A percentile compares a stretch with the other conserved stretches of the same genome.
Conservation (phyloP, 2,329 filamentous ascomycete species). For the Aureobasidium namibiae region DNA sequence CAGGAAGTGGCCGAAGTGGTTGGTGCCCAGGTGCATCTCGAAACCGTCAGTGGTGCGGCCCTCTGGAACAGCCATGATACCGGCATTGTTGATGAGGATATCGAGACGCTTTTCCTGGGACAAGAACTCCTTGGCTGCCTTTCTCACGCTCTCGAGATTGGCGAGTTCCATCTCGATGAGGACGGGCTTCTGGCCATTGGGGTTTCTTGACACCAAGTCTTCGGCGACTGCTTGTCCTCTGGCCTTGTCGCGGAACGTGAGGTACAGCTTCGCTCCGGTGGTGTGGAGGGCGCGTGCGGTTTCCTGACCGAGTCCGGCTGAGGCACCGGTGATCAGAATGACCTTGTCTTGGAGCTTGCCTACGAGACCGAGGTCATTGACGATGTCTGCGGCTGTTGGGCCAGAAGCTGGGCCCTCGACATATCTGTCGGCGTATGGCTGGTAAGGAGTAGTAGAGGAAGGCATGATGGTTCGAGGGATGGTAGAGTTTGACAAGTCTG, state of each 20-base stretch:
- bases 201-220: constrained; percentile 16
- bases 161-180: constrained; percentile 25
- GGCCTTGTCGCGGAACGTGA: constrained; percentile 35
- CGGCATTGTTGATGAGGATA: constrained; percentile 38
- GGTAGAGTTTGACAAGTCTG: too few species aligned
- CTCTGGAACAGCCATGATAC: constrained; percentile 34
- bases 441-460: constrained; percentile 18
- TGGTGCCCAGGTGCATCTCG: constrained; percentile 46
- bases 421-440: constrained; percentile 21
- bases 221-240: constrained; percentile 30
- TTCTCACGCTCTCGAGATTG: constrained; percentile 26
- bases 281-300: constrained; percentile 36
- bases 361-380: constrained; percentile 22
- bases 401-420: constrained; percentile 25
- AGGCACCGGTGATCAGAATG: constrained; percentile 38
- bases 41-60: constrained; percentile 37
- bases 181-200: constrained; percentile 15
- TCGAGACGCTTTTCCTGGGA: constrained; percentile 27
- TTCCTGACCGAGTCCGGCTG: constrained; percentile 38
- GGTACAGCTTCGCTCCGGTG: constrained; percentile 39
- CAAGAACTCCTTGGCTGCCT: constrained; percentile 27
- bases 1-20: constrained; percentile 48
- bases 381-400: constrained; percentile 21
- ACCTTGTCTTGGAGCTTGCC: constrained; percentile 30
- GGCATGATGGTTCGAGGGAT: constrained; percentile 20